Conservation (phyloP, 2,329 filamentous ascomycete genomes). For the Aspergillus sojae region DNA sequence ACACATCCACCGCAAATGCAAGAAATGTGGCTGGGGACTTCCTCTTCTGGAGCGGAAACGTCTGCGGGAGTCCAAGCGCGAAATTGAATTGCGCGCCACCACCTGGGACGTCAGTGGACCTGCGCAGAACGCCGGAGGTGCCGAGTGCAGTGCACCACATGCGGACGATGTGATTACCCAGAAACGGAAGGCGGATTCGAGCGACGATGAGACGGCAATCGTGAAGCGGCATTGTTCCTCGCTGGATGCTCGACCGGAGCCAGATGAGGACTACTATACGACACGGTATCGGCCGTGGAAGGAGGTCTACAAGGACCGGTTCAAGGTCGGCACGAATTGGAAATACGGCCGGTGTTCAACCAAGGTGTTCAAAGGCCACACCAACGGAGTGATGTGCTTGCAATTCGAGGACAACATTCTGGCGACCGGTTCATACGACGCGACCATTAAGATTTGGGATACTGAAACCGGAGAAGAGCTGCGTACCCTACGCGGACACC, state of each 20-base stretch:
- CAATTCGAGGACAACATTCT: slow-evolving; percentile 87
- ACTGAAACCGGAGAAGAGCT: slow-evolving; percentile 84
- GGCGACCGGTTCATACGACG: slow-evolving; percentile 92
- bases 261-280: slow-evolving; percentile 53
- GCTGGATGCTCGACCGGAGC: slow-evolving; percentile 29
- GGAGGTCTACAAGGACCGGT: slow-evolving; percentile 92
- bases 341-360: slow-evolving; percentile 88
- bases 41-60: slow-evolving; percentile 87
- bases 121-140: slow-evolving; percentile 41
- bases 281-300: slow-evolving; percentile 77
- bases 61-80: slow-evolving; percentile 81
- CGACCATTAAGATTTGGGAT: slow-evolving; percentile 95
- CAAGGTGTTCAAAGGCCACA: slow-evolving; percentile 82
- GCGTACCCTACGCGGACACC: slow-evolving; percentile 82
- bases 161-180: slow-evolving; percentile 7
- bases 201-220: slow-evolving; percentile 30
- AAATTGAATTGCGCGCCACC: slow-evolving; percentile 72
- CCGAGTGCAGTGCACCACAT: slow-evolving; percentile 1
- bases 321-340: slow-evolving; percentile 97
- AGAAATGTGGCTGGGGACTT: slow-evolving; percentile 92
- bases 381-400: slow-evolving; percentile 80
- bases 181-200: slow-evolving; percentile 34
- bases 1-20: slow-evolving; percentile 91
- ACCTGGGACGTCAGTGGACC: slow-evolving; percentile 59
- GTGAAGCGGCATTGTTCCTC: slow-evolving; percentile 37